phyloP scores from a whole-genome alignment of 2,329 filamentous ascomycete species.

The Alternaria sp. region DNA sequence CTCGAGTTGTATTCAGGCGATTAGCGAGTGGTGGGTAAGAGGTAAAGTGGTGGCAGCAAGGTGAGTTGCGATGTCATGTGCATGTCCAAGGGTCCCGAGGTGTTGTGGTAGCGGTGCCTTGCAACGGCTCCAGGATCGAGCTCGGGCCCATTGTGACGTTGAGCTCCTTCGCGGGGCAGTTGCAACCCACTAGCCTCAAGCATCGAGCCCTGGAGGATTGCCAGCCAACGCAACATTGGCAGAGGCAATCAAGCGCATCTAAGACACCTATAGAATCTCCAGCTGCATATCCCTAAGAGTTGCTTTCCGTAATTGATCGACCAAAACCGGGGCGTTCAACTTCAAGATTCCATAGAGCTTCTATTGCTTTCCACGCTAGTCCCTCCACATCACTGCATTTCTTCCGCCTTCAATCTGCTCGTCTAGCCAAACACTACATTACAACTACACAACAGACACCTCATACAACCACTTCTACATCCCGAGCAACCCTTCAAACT shows the following conservation, averaged over 20 bases:
- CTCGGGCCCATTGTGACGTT: slow-evolving; percentile 40
- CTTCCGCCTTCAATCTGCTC: slow-evolving; percentile 43
- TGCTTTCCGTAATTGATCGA: slow-evolving; percentile 22
- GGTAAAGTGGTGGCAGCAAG: not conserved
- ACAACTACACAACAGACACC: slow-evolving; percentile 23
- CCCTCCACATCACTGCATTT: slow-evolving; percentile 47
- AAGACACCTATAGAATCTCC: slow-evolving; percentile 2
- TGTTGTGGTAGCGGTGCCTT: slow-evolving; percentile 26
- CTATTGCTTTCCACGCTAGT: slow-evolving; percentile 53
- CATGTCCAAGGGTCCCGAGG: slow-evolving; percentile 18
- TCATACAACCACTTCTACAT: slow-evolving; percentile 5
- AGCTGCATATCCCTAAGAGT: slow-evolving; percentile 3
- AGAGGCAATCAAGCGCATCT: slow-evolving; percentile 10
- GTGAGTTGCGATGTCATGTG: slow-evolving; percentile 6
- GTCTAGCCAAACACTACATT: slow-evolving; percentile 31
- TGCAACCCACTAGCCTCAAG: slow-evolving; percentile 32
- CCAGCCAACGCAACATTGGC: slow-evolving; percentile 14
- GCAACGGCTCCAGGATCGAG: slow-evolving; percentile 21
- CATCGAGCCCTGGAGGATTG: slow-evolving; percentile 4
- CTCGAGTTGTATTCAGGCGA: not conserved
- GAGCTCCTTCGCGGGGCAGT: slow-evolving; percentile 31
- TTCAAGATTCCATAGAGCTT: slow-evolving; percentile 46
- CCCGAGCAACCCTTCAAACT: not conserved
- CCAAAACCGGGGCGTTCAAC: slow-evolving; percentile 32
- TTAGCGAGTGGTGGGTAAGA: not conserved